phyloP scores from a whole-genome alignment of 78 protist genomes.

The Tieghemostelium lacteum region DNA sequence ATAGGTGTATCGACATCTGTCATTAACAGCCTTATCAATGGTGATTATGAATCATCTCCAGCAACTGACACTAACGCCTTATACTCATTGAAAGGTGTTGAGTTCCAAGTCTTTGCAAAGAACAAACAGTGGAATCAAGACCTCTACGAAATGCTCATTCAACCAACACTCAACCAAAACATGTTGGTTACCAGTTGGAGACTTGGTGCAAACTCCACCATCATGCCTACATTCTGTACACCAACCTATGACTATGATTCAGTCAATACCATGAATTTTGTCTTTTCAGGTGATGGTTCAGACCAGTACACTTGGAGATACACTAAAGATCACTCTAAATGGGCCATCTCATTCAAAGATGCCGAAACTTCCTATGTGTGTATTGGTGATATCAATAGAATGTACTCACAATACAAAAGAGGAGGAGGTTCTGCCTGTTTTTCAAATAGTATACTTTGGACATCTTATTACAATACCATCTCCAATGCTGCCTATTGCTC shows the following conservation, averaged over 20 bases:
- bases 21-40: background rate
- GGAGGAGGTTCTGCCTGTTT: slow-evolving; percentile 87
- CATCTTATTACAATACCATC: slow-evolving; percentile 1
- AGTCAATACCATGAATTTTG: slow-evolving; percentile 13
- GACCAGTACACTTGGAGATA: slow-evolving; percentile 29
- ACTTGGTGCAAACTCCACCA: slow-evolving; percentile 26
- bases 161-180: slow-evolving; percentile 34
- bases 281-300: background rate
- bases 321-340: slow-evolving; percentile 85
- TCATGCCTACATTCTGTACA: slow-evolving; percentile 71
- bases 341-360: slow-evolving; percentile 47
- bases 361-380: slow-evolving; percentile 30
- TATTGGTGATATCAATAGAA: slow-evolving; percentile 85
- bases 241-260: slow-evolving; percentile 46
- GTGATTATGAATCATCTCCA: background rate
- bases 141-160: slow-evolving; percentile 73
- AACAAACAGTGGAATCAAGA: slow-evolving; percentile 73
- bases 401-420: slow-evolving; percentile 69
- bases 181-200: slow-evolving; percentile 68
- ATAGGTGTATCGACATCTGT: background rate
- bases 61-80: slow-evolving; percentile 6
- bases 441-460: slow-evolving; percentile 3
- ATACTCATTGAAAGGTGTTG: slow-evolving; percentile 11
- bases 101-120: slow-evolving; percentile 61
- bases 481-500: background rate